Evolutionary conservation across 805 yeast genomes (phyloP).

Genomic region (Kodamaea fukazawae): DNA sequence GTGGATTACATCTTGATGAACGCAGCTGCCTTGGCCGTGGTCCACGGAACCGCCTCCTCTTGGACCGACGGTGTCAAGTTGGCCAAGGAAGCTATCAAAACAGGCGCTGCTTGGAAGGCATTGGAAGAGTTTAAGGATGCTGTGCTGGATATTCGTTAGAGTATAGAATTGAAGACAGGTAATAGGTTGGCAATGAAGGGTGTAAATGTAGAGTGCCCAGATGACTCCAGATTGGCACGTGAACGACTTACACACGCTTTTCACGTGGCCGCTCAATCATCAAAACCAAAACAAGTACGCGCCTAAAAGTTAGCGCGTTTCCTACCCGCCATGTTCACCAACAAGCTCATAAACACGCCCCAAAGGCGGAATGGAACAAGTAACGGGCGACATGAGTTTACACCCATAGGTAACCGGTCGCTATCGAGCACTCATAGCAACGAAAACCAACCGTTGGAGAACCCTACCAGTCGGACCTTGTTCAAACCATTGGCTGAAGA

Average conservation of each 20-base stretch:
- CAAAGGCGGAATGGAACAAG: conserved; percentile 9
- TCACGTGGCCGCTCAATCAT: too few species aligned
- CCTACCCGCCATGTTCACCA: conserved; percentile 5
- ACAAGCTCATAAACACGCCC: conserved; percentile 19
- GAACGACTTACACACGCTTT: too few species aligned
- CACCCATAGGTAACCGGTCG: conserved; percentile 24
- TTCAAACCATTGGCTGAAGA: conserved; percentile 11
- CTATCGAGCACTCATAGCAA: conserved; percentile 5
- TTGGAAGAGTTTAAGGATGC: conserved; percentile 49
- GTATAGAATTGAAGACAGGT: not conserved
- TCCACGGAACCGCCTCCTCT: conserved; percentile 60
- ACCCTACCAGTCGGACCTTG: conserved; percentile 9
- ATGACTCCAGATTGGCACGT: too few species aligned
- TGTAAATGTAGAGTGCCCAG: too few species aligned
- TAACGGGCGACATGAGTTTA: conserved; percentile 18
- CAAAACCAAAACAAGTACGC: too few species aligned
- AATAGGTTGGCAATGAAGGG: too few species aligned
- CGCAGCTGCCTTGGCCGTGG: conserved; percentile 81
- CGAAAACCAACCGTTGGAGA: not conserved
- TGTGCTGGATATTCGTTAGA: conserved; percentile 5
- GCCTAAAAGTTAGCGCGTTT: not conserved
- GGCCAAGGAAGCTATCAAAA: conserved; percentile 65
- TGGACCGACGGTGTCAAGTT: conserved; percentile 78
- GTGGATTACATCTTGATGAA: conserved; percentile 90
- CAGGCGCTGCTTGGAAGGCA: conserved; percentile 65